phyloP scores from a whole-genome alignment of 164 flowering plant species.

The Cinnamomum micranthum region DNA sequence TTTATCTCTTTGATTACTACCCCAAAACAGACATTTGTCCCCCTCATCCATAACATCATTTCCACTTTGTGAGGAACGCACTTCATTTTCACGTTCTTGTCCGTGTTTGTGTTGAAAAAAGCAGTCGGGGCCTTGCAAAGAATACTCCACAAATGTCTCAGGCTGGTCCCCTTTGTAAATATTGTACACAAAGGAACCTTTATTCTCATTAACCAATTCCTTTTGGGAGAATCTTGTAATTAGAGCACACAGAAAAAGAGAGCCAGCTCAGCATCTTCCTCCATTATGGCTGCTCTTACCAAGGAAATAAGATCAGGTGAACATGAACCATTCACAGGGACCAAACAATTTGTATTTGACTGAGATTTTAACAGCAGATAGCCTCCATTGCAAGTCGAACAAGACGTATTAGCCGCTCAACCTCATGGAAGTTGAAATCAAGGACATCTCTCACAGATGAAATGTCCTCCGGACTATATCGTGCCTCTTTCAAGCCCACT shows the following conservation, averaged over 20 bases:
- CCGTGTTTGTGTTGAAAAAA: neutral
- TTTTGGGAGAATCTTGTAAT: conserved; percentile 2
- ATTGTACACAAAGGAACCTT: conserved; percentile 23
- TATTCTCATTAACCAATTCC: conserved; percentile 9
- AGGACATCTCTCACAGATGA: conserved; percentile 51
- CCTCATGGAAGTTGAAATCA: conserved; percentile 79
- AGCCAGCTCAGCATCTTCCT: neutral
- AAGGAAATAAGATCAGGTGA: conserved; percentile 24
- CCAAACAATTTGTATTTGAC: conserved; percentile 15
- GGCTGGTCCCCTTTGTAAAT: conserved; percentile 35
- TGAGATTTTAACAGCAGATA: conserved; percentile 37
- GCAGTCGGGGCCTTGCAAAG: conserved; percentile 19
- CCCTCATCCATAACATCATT: neutral
- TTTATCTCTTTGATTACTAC: neutral
- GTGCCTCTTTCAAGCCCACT: conserved; percentile 29
- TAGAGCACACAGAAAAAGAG: neutral
- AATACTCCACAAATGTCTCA: conserved; percentile 26
- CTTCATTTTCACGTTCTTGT: neutral
- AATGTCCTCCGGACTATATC: conserved; percentile 31
- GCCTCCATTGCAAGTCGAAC: conserved; percentile 64
- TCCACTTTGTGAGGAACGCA: neutral
- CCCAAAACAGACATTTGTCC: conserved; percentile 11
- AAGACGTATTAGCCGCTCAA: conserved; percentile 50
- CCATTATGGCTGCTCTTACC: conserved; percentile 9
- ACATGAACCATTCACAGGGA: conserved; percentile 16